Evolutionary conservation across 352 stramenopile species (phyloP), one percentile per base, ranked within the genome.

Genomic region (Globisporangium cylindrosporum): DNA sequence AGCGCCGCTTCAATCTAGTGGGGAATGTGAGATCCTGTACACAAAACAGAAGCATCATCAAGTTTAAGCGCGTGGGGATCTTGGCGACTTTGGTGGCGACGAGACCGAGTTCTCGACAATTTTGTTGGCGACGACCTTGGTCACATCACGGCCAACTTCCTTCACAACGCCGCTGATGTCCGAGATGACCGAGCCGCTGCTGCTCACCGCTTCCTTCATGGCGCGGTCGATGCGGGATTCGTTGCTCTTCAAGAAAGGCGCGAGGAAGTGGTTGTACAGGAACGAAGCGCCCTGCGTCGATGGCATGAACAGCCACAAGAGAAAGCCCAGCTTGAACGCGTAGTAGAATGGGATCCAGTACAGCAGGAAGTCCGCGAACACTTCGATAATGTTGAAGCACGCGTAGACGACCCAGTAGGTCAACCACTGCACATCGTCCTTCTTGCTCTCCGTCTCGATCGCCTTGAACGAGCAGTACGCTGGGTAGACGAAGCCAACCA

Each of bases 321-420:
- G 86, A 82, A 99, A 99, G 57, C 94, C 96, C 25, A 99, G 72
- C 87, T 99, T 99, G 84, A 99, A 98, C 14, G 94, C 90, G 76
- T 98, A 99, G 83, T 99, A 99, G 78, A 99, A 99, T 18, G 97
- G 97, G 77, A 99, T 98, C 94, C 94, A 98, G 77, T 98, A 98
- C 5, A 99, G 77, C 48, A 99, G 75, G 55, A 98, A 93, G 75
- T 98, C 93, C n/a, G 88, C 84, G 74, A 99, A 99, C 34, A 97
- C 88, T 79, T 99, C 97, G 46, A 99, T 83, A 55, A 99, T 90
- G 71, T 91, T 98, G 81, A 99, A 99, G 79, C 97, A 98, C 14
- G 94, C 91, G 80, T 98, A 99, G 27, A 99, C 92, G 73, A 99
- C 92, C 97, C 97, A 99, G 81, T 99, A 99, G 27, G 98, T 98